A percentile compares a stretch with the other conserved stretches of the same genome.
These are phyloP conservation scores for Penicillium verrucosum DNA, from an alignment of 2,329 filamentous ascomycete genomes.

Conservation along the genomic window DNA sequence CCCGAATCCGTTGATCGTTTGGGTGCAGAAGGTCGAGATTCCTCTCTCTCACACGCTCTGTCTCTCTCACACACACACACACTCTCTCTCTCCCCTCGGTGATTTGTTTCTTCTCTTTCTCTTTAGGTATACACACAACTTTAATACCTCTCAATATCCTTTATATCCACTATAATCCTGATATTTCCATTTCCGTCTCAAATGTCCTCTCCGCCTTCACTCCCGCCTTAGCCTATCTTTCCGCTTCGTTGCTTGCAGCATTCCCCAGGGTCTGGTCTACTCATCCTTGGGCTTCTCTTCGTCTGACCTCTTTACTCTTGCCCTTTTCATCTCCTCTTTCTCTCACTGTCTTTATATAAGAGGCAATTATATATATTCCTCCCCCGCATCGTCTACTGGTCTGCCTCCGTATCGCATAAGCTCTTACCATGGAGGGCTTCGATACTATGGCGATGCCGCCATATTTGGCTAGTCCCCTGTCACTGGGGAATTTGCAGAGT, in stretches of 20 bases:
- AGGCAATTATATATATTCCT: neutral
- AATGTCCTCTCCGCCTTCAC: conserved; percentile 10
- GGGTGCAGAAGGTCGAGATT: conserved; percentile 24
- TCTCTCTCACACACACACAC: neutral
- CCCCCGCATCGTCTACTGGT: conserved; percentile 5
- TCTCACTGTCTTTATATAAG: neutral
- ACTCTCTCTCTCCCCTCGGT: conserved; percentile 22
- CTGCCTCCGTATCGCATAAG: conserved; percentile 6
- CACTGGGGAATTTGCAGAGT: conserved; percentile 52
- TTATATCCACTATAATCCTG: neutral
- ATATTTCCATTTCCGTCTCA: conserved; percentile 6
- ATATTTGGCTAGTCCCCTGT: conserved; percentile 58
- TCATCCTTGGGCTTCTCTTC: conserved; percentile 7
- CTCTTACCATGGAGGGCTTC: conserved; percentile 53
- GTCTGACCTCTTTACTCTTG: conserved; percentile 1
- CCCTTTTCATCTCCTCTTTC: conserved; percentile 3
- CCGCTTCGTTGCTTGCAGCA: conserved; percentile 10
- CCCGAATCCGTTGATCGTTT: conserved; percentile 26
- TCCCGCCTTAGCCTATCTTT: conserved; percentile 9
- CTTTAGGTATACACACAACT: conserved; percentile 1
- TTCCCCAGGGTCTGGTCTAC: conserved; percentile 10
- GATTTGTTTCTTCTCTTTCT: neutral
- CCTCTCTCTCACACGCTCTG: conserved; percentile 16
- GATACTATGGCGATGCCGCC: conserved; percentile 59
- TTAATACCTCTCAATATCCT: neutral